phyloP scores from a whole-genome alignment of 2,329 filamentous ascomycete species.

The Colletotrichum sp. region DNA sequence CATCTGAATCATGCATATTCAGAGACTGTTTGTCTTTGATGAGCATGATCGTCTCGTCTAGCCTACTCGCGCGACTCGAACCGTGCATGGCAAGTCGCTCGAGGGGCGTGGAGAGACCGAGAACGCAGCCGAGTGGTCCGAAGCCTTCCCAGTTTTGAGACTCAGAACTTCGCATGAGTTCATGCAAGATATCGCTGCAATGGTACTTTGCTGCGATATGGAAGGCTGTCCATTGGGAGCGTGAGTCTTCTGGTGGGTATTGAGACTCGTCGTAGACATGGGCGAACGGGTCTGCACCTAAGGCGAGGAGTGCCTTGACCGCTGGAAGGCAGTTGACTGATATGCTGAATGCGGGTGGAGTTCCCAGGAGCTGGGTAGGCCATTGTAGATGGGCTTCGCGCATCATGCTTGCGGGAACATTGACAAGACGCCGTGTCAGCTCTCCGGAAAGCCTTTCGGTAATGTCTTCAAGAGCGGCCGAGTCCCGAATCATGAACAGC shows the following conservation, averaged over 20 bases:
- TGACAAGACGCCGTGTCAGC: not conserved
- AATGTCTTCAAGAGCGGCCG: not conserved
- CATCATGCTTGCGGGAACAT: fast-evolving
- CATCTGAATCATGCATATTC: not conserved
- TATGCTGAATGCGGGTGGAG: not conserved
- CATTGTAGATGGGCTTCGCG: not conserved
- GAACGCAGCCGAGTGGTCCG: not conserved
- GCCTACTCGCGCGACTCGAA: not conserved
- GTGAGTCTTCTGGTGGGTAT: not conserved
- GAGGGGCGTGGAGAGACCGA: not conserved
- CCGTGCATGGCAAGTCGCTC: not conserved
- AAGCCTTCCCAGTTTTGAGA: not conserved
- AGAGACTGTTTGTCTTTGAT: not conserved
- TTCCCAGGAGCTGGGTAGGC: not conserved
- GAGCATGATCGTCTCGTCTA: not conserved
- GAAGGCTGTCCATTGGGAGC: not conserved
- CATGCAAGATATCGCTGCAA: not conserved
- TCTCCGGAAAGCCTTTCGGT: not conserved
- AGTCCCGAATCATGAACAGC: not conserved
- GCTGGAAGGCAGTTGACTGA: not conserved
- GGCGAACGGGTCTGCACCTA: not conserved
- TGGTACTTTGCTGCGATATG: fast-evolving
- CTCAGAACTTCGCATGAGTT: not conserved
- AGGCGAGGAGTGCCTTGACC: not conserved
- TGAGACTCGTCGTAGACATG: not conserved